Evolutionary conservation across 345 rosid species (phyloP), one percentile per base, ranked within the genome.

Genomic region (Camelina sativa): DNA sequence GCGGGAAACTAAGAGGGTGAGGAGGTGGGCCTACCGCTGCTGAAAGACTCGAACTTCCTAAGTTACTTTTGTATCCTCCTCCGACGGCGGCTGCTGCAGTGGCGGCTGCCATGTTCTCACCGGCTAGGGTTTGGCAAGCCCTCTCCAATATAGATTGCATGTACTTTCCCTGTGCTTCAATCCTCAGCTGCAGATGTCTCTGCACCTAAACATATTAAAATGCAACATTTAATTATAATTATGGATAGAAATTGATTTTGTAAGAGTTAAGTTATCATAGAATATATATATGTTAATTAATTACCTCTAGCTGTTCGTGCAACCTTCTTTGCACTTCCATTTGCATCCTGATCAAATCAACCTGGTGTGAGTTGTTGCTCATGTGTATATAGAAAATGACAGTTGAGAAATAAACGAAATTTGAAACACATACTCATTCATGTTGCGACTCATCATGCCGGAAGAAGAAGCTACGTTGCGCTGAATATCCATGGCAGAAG

Each of bases 271-370:
- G 3, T 28, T 25, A 59, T 28, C 52, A 59, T 43, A 35, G 2
- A 63, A 41, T 17, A 76, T 62, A n/a, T n/a, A 63, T 46, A 46
- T 19, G 46, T 62, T 15, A 38, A 40, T 25, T 32, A 50, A 2
- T 75, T 79, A 95, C 99, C 98, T 96, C 99, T 32, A 96, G 77
- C 76, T 96, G 99, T 79, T 96, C 99, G 52, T 92, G 99, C 71
- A 96, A 76, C 82, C 99, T 87, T 86, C 98, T 87, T 75, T 92
- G 99, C 76, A 96, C 99, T 89, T 92, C 99, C 96, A 92, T 92
- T 86, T 96, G 99, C 97, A 92, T 96, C 89, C 99, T 92, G 81
- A 78, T 84, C 20, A 79, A 80, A 86, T 79, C 82, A 56, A 81
- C 78, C 78, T 84, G 73, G 73, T 69, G 80, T 84, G 79, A 88